phyloP scores from a whole-genome alignment of 2,329 filamentous ascomycete species.

The Arthrobotrys megalospora region DNA sequence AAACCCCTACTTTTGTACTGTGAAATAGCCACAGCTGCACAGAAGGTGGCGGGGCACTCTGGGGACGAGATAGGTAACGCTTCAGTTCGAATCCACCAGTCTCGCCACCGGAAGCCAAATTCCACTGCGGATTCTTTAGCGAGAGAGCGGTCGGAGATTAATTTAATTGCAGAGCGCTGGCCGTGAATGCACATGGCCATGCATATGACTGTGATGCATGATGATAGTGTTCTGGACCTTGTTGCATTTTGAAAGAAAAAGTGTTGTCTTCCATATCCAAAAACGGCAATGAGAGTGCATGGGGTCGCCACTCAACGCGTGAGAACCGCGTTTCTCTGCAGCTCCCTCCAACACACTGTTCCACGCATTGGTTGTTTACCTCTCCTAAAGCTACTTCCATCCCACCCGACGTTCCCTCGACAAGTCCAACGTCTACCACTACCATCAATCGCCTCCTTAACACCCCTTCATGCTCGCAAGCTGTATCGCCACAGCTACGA shows the following conservation, averaged over 20 bases:
- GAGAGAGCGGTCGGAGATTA: too few species aligned
- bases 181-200: too few species aligned
- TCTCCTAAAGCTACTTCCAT: slow-evolving; percentile 2
- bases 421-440: neutral
- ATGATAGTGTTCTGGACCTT: too few species aligned
- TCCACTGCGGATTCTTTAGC: too few species aligned
- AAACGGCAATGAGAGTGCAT: slow-evolving; percentile 39
- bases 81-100: too few species aligned
- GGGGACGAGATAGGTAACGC: too few species aligned
- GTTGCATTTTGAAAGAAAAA: slow-evolving; percentile 27
- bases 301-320: slow-evolving; percentile 47
- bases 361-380: slow-evolving; percentile 53
- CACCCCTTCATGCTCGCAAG: slow-evolving; percentile 16
- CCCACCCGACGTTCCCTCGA: neutral
- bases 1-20: too few species aligned
- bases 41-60: too few species aligned
- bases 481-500: slow-evolving; percentile 8
- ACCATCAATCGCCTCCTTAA: neutral
- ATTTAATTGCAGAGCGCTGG: too few species aligned
- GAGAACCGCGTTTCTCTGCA: slow-evolving; percentile 27
- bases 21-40: too few species aligned
- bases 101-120: too few species aligned
- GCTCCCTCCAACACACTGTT: slow-evolving; percentile 43
- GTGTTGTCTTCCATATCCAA: slow-evolving; percentile 3
- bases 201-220: too few species aligned